phyloP scores from a whole-genome alignment of 768 basidiomycete species.

The Lactifluus hygrophoroides region DNA sequence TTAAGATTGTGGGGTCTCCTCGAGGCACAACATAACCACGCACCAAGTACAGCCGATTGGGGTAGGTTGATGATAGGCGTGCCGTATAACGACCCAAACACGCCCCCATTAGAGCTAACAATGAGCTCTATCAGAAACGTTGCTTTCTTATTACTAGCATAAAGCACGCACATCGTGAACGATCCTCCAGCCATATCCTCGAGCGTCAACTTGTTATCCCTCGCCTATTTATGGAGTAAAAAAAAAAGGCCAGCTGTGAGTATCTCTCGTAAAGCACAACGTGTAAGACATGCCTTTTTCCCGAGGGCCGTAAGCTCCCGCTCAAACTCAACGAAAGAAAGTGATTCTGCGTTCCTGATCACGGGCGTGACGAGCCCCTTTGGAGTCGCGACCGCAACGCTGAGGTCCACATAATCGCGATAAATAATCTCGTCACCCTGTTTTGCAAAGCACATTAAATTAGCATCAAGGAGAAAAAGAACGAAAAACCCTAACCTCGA shows the following conservation, averaged over 20 bases:
- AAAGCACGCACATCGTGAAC: conserved; percentile 82
- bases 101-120: conserved; percentile 90
- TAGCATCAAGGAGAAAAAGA: neutral
- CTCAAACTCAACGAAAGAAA: conserved; percentile 89
- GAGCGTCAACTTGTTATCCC: conserved; percentile 87
- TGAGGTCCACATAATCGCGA: conserved; percentile 85
- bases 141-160: neutral
- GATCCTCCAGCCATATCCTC: conserved; percentile 98
- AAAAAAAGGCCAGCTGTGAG: neutral
- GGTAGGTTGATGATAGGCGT: conserved; percentile 99
- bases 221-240: conserved; percentile 41
- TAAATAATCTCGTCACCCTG: conserved; percentile 85
- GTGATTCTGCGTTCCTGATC: conserved; percentile 78
- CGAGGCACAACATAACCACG: conserved; percentile 21
- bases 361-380: conserved; percentile 97
- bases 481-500: conserved; percentile 40
- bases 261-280: neutral
- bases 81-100: conserved; percentile 94
- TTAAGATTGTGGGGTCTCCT: conserved; percentile 10
- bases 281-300: conserved; percentile 52
- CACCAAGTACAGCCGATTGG: conserved; percentile 86
- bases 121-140: conserved; percentile 10
- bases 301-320: conserved; percentile 85
- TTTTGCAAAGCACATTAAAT: neutral
- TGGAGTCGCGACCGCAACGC: conserved; percentile 93